Evolutionary conservation across 73 alveolate genomes (phyloP).

Genomic region (Breviolum minutum): DNA sequence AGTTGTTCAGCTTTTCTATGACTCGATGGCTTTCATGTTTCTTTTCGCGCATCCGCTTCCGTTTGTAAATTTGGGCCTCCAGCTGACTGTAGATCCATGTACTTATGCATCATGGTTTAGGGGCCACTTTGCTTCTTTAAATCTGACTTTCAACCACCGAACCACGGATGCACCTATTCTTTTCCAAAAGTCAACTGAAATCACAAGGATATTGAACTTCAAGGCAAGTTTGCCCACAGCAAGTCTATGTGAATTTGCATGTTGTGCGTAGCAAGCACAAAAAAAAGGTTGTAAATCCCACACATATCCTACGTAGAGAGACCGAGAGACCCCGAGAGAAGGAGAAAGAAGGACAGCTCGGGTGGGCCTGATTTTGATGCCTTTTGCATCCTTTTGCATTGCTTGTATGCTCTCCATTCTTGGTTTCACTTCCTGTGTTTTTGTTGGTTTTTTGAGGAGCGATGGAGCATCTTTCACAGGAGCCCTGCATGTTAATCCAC

Average conservation of each 20-base stretch:
- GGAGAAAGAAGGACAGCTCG: slow-evolving; percentile 1
- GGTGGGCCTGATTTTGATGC: background rate
- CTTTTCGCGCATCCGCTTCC: background rate
- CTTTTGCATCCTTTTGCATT: background rate
- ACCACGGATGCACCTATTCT: background rate
- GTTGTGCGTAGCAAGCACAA: background rate
- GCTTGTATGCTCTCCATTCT: background rate
- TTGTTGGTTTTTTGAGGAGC: slow-evolving; percentile 27
- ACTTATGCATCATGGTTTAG: background rate
- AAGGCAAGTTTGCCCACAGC: too few relatives aligned
- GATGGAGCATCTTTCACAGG: slow-evolving; percentile 94
- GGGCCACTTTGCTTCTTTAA: background rate
- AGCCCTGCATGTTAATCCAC: background rate
- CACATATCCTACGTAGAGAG: background rate
- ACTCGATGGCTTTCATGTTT: background rate
- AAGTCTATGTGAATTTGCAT: background rate
- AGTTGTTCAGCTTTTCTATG: background rate
- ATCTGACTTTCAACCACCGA: background rate
- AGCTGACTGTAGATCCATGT: background rate
- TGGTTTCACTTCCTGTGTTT: background rate
- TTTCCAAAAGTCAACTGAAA: too few relatives aligned
- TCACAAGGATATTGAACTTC: too few relatives aligned
- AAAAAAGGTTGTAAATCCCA: background rate
- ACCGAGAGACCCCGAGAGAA: slow-evolving; percentile 13
- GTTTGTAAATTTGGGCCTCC: background rate